These are phyloP conservation scores for Sclerotinia subarctica DNA, from an alignment of 2,329 filamentous ascomycete species.

Conservation along the genomic window DNA sequence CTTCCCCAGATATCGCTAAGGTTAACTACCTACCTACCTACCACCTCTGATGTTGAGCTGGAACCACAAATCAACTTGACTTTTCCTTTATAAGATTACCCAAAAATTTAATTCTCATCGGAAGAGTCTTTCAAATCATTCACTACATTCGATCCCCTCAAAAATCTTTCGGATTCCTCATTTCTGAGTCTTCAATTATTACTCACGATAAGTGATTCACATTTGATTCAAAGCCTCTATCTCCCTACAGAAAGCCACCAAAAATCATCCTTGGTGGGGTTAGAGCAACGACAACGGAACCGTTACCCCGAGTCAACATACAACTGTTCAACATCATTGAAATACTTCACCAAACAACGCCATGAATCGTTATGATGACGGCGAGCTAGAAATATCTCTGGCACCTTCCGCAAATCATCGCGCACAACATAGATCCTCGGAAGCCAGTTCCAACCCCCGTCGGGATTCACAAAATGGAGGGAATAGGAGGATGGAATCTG, in stretches of 20 bases:
- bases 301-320: conserved; percentile 1
- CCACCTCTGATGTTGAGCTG: conserved; percentile 5
- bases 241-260: conserved; percentile 5
- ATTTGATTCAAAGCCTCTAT: background rate
- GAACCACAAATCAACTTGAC: conserved; percentile 13
- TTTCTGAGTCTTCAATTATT: conserved; percentile 1
- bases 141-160: background rate
- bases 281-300: conserved; percentile 14
- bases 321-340: conserved; percentile 1
- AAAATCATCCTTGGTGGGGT: conserved; percentile 18
- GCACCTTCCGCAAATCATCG: conserved; percentile 63
- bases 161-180: background rate
- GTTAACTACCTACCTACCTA: background rate
- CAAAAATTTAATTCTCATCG: background rate
- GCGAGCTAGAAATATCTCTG: conserved; percentile 77
- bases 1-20: conserved; percentile 16
- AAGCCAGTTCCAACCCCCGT: conserved; percentile 33
- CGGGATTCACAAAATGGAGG: conserved; percentile 28
- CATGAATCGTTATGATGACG: conserved; percentile 60
- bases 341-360: background rate
- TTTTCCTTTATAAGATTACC: background rate
- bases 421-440: conserved; percentile 39
- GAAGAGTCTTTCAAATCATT: conserved; percentile 4
- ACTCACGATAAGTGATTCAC: conserved; percentile 4
- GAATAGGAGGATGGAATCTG: conserved; percentile 28